A percentile compares a stretch with the other conserved stretches of the same genome.
These are phyloP conservation scores for Ceratocystis lukuohia DNA, from an alignment of 2,329 filamentous ascomycete species.

Conservation along the genomic window DNA sequence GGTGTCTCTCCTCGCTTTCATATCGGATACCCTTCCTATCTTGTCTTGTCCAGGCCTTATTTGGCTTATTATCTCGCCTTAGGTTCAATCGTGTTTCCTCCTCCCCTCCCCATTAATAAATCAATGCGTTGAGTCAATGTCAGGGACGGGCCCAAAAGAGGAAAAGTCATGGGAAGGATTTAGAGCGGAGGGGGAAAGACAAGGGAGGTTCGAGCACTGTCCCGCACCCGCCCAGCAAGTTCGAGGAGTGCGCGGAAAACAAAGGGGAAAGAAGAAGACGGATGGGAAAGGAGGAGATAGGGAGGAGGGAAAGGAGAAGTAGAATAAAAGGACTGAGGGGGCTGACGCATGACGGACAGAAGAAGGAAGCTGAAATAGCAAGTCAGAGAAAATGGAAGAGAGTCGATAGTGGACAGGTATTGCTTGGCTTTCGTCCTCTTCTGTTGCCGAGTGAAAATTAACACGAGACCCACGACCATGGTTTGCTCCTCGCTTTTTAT, in stretches of 20 bases:
- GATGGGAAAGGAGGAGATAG: not conserved
- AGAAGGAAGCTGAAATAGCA: too few species aligned
- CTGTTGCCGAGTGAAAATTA: too few species aligned
- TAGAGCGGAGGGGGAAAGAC: conserved; percentile 6
- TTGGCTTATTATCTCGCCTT: not conserved
- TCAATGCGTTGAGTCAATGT: not conserved
- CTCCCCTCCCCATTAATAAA: not conserved
- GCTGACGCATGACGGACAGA: not conserved
- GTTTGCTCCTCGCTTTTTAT: too few species aligned
- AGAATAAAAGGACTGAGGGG: not conserved
- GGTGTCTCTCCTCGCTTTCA: not conserved
- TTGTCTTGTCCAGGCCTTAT: not conserved
- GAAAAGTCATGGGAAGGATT: conserved; percentile 7
- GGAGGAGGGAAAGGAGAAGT: not conserved
- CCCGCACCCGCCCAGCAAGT: not conserved
- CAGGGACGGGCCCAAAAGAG: conserved; percentile 1
- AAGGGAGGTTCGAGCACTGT: not conserved
- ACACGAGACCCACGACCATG: too few species aligned
- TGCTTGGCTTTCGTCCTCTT: not conserved
- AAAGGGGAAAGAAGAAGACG: not conserved
- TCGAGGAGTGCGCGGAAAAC: not conserved
- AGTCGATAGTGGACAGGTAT: not conserved
- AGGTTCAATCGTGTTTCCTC: not conserved
- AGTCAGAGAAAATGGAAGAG: not conserved
- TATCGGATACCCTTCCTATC: not conserved